Evolutionary conservation across 2,329 filamentous ascomycete genomes (phyloP), one percentile per base, ranked within the genome.

Genomic region (Rhynchosporium graminicola): DNA sequence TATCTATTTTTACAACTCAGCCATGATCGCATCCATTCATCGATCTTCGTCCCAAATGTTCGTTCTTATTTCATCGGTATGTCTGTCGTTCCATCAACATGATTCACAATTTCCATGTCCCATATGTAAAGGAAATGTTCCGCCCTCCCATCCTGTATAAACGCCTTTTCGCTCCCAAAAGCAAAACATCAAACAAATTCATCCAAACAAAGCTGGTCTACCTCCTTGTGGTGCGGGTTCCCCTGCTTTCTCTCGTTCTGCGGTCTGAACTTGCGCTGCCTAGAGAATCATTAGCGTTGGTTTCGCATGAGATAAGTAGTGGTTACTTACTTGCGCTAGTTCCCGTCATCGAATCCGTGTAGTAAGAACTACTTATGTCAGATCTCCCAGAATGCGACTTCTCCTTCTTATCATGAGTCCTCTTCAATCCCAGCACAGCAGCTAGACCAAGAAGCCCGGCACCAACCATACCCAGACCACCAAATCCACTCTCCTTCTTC

Each of bases 401-500:
- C 54, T 61, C 57, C 55, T 68, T 72, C 28, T 60, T 68, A 20
- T 72, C 69, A 48, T 67, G 38, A 38, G 62, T 69, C 60, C 68
- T 73, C 69, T 72, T 74, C 65, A 74, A 59, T 9, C 73, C 73
- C 12, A 74, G 54, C 3, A 74, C 50, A n/a, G 69, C 65, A 7
- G 72, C 71, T 4, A 73, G 45, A 4, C 71, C 71, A 4, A 70
- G 31, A 33, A 74, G 58, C 20, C 69, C 72, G n/a, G 71, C 71
- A 26, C 70, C 71, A 45, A 74, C 67, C 43, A 85, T 73, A 33
- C 83, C 82, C 26, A 87, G 70, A 78, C 83, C 83, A 66, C 80
- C 80, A 26, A 77, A 74, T 26, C 82, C 80, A 67, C 77, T 79
- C 65, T 77, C 79, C 77, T 82, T 84, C 75, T 86, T 83, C 65